Evolutionary conservation across 306 rosid species (phyloP), one percentile per base, ranked within the genome.

Genomic region (Potentilla sterilis): DNA sequence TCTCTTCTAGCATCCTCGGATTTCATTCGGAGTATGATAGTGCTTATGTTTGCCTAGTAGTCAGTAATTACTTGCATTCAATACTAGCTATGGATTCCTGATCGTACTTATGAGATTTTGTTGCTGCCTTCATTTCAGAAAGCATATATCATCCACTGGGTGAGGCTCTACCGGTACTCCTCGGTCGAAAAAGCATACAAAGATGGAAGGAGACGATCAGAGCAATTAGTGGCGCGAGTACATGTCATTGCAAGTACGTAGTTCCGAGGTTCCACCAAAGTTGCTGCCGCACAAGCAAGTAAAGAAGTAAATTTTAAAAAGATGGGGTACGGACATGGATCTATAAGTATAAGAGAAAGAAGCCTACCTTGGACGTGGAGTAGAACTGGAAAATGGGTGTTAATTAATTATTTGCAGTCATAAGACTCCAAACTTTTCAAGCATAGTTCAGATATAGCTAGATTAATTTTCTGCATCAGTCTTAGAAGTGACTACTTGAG

Each of bases 101-200:
- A 71, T 28, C 63, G 44, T 65, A 62, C 67, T 73, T 22, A 48
- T 18, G 54, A 34, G 61, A 57, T 37, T 57, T 40, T 79, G 75
- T 69, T 21, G 21, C 47, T 73, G 18, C 37, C 24, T 67, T 57
- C 34, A 15, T 49, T 67, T 72, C 81, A 93, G 98, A 93, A 88
- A 89, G 84, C 82, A 35, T 76, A 83, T 76, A 86, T 83, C 75
- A 85, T 91, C 75, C 90, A 81, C 24, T 81, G 84, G 84, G 84
- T 81, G 55, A 67, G 81, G 38, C 32, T 81, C 55, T 78, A 71
- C 10, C 37, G 66, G 51, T 81, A 58, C 78, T 71, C 81, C 63
- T 81, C 84, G 22, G 84, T 76, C 22, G 81, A 81, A 63, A 66
- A 76, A 58, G 84, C 84, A 41, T 81, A 69, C 66, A 37, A 61